phyloP scores from a whole-genome alignment of 345 rosid species.

The Balakata baccata region DNA sequence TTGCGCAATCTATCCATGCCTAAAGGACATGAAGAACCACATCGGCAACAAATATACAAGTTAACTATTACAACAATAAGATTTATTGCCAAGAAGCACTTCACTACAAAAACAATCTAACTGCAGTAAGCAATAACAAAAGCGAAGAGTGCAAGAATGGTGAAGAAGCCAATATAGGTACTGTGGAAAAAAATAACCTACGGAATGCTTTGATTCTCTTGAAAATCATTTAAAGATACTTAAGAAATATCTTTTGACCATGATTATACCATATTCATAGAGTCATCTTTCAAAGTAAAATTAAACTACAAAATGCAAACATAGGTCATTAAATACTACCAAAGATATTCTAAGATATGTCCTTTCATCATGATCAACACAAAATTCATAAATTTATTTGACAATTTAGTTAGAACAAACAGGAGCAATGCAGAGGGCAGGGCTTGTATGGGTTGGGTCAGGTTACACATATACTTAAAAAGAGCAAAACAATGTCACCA shows the following conservation, averaged over 20 bases:
- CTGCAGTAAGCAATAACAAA: neutral
- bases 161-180: neutral
- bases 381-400: neutral
- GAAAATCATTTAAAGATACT: neutral
- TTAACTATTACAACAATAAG: neutral
- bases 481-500: neutral
- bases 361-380: neutral
- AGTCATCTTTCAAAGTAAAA: neutral
- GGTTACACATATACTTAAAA: neutral
- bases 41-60: slow-evolving; percentile 9
- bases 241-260: neutral
- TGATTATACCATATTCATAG: neutral
- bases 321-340: neutral
- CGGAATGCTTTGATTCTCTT: neutral
- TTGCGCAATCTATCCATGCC: slow-evolving; percentile 58
- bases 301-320: neutral
- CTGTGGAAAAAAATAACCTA: neutral
- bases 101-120: slow-evolving; percentile 1
- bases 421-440: neutral
- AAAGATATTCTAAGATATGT: neutral
- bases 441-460: neutral
- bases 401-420: neutral
- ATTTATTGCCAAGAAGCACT: slow-evolving; percentile 3
- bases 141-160: neutral
- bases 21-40: slow-evolving; percentile 30